These are phyloP conservation scores for Talinum fruticosum DNA, from an alignment of 148 eudicot genomes.

Conservation along the genomic window DNA sequence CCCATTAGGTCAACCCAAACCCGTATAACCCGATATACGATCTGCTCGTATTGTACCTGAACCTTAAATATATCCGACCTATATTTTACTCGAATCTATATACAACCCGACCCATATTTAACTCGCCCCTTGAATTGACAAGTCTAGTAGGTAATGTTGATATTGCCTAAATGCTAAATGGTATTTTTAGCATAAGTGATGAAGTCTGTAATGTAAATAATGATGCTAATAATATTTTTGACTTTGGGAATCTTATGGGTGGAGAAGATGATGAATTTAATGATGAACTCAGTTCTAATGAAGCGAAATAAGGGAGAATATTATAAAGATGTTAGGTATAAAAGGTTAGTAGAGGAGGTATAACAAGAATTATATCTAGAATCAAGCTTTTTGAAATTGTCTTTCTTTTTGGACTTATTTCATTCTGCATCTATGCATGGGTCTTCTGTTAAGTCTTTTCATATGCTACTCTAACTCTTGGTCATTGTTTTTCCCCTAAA, in stretches of 20 bases:
- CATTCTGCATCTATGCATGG: background rate
- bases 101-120: too few relatives aligned
- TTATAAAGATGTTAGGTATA: background rate
- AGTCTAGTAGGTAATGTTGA: too few relatives aligned
- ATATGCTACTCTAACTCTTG: background rate
- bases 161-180: too few relatives aligned
- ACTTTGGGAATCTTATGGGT: background rate
- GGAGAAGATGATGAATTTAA: background rate
- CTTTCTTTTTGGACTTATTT: background rate
- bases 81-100: too few relatives aligned
- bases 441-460: background rate
- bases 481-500: too few relatives aligned
- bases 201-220: background rate
- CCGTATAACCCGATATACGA: too few relatives aligned
- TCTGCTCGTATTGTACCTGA: too few relatives aligned
- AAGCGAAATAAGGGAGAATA: background rate
- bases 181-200: too few relatives aligned
- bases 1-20: too few relatives aligned
- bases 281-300: background rate
- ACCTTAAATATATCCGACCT: too few relatives aligned
- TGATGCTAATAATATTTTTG: background rate
- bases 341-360: background rate
- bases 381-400: too few relatives aligned
- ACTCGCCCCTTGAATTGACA: too few relatives aligned
- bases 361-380: background rate